Evolutionary conservation across 352 stramenopile species (phyloP).

Genomic region (Pythium vanterpoolii): DNA sequence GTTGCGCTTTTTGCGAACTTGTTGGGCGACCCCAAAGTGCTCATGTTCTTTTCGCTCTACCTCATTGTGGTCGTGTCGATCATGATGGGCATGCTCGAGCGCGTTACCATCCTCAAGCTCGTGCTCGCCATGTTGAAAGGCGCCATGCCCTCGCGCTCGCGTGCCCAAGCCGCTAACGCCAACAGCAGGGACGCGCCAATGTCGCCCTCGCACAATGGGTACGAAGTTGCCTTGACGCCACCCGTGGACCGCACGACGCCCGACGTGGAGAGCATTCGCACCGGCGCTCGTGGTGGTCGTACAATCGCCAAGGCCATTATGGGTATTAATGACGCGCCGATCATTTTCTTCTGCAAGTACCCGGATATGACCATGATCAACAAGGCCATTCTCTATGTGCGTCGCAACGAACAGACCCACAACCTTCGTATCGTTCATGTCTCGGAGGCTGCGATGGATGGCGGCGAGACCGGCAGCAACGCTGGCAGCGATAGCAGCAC

Average conservation of each 20-base stretch:
- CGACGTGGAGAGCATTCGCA: conserved; percentile 20
- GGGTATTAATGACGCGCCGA: conserved; percentile 74
- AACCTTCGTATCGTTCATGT: conserved; percentile 90
- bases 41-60: conserved; percentile 89
- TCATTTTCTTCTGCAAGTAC: conserved; percentile 91
- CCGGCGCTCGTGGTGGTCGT: conserved; percentile 57
- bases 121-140: conserved; percentile 57
- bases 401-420: conserved; percentile 90
- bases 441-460: conserved; percentile 23
- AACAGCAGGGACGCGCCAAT: conserved; percentile 22
- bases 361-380: conserved; percentile 88
- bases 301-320: conserved; percentile 62
- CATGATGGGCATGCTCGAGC: conserved; percentile 88
- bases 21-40: conserved; percentile 77
- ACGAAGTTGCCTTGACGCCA: background rate
- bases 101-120: conserved; percentile 75
- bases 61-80: conserved; percentile 76
- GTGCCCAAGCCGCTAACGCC: background rate
- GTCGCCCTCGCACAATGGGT: conserved; percentile 1
- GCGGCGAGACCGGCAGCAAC: conserved; percentile 18
- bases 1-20: conserved; percentile 83
- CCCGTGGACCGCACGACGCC: background rate
- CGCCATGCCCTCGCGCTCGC: conserved; percentile 43
- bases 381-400: conserved; percentile 94
- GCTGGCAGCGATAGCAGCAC: background rate